A percentile compares a stretch with the other conserved stretches of the same genome.
Conservation (phyloP, 1,139 yeast genomes). For the Sugiyamaella grinbergsii region DNA sequence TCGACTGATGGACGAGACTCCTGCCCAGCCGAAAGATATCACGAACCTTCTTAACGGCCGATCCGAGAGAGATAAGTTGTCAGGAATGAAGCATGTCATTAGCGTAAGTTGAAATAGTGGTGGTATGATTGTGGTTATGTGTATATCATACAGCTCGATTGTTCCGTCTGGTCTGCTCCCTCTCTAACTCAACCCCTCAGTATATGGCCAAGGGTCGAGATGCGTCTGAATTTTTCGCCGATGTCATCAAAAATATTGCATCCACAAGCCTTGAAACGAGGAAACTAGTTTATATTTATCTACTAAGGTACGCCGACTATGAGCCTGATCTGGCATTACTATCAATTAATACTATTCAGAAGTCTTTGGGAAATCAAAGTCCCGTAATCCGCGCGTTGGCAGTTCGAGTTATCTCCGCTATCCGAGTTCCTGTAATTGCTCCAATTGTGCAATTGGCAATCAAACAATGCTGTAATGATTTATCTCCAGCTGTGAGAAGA, state of each 20-base stretch:
- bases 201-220: constrained; percentile 66
- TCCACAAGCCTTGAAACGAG: constrained; percentile 69
- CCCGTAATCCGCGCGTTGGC: constrained; percentile 73
- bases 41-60: constrained; percentile 67
- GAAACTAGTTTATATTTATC: constrained; percentile 75
- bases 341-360: constrained; percentile 90
- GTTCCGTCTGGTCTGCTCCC: too few species aligned
- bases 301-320: constrained; percentile 74
- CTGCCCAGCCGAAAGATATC: constrained; percentile 64
- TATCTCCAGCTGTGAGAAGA: constrained; percentile 74
- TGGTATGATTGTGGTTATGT: too few species aligned
- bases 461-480: constrained; percentile 67
- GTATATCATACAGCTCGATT: too few species aligned
- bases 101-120: constrained; percentile 39
- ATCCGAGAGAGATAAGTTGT: constrained; percentile 66
- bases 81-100: constrained; percentile 78
- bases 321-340: constrained; percentile 88
- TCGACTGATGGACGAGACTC: constrained; percentile 48
- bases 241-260: constrained; percentile 85
- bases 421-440: constrained; percentile 73
- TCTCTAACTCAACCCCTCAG: constrained; percentile 16
- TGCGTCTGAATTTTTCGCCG: constrained; percentile 70
- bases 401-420: constrained; percentile 76
- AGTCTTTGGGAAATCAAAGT: constrained; percentile 67
- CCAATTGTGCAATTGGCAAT: constrained; percentile 78